phyloP scores from a whole-genome alignment of 2,329 filamentous ascomycete species.

The Pseudocercospora fijiensis region DNA sequence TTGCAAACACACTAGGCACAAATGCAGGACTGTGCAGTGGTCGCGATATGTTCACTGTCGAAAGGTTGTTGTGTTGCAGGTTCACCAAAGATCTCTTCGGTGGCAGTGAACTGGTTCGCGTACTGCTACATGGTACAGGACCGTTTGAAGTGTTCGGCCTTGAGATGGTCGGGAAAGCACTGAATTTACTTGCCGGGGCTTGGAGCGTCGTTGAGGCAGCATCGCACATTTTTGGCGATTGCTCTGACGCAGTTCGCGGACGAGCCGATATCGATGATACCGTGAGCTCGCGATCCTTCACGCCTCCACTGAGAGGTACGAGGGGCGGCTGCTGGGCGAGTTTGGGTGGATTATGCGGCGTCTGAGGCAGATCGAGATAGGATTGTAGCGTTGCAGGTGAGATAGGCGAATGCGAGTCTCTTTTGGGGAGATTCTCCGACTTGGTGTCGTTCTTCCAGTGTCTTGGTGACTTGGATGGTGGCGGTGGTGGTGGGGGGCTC shows the following conservation, averaged over 20 bases:
- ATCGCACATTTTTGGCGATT: neutral
- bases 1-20: neutral
- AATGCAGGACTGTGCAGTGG: neutral
- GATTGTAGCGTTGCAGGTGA: neutral
- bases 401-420: constrained; percentile 5
- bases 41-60: neutral
- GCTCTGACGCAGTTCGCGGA: constrained; percentile 1
- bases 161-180: neutral
- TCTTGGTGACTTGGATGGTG: constrained; percentile 28
- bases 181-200: neutral
- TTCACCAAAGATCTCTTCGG: neutral
- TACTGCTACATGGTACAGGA: neutral
- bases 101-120: constrained; percentile 1
- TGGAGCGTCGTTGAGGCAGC: neutral
- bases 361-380: constrained; percentile 7
- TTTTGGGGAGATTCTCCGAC: constrained; percentile 6
- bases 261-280: constrained; percentile 4
- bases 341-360: constrained; percentile 1
- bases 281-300: constrained; percentile 16
- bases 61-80: neutral
- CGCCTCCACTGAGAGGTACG: constrained; percentile 3
- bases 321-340: constrained; percentile 16
- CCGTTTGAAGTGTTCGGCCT: neutral
- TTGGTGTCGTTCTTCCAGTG: constrained; percentile 13
- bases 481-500: constrained; percentile 17